Evolutionary conservation across 1,139 yeast genomes (phyloP), one percentile per base, ranked within the genome.

Genomic region (Waltiozyma sp.): DNA sequence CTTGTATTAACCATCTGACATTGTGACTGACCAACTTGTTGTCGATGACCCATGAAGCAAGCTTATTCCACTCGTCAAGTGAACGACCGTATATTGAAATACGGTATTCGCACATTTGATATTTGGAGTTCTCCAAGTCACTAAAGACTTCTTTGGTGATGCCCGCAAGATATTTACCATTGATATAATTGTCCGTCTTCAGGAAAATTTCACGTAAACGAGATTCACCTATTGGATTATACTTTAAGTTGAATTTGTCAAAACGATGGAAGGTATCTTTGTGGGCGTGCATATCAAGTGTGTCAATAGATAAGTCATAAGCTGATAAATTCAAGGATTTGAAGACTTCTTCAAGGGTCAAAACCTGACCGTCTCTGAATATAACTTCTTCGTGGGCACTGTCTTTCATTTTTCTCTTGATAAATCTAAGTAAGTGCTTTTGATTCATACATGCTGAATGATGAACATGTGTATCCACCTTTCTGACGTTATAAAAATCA

Each of bases 391-490:
- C 96, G 53, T 86, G 75, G 1, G 95, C 91, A 58, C 66, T 74
- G 63, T 84, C 77, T 60, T 81, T 77, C 62, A 82, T 74, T 65
- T 91, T 91, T 61, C 88, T 86, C 64, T 93, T 93, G 63, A 93
- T 93, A 62, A 86, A 93, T 55, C 98, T 80, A 52, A 93, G 69
- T 57, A 93, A 69, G 65, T 93, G 98, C 64, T 93, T 93, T 63
- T 93, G 98, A 59, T 93, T 93, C 98, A 91, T 91, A 62, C 96
- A 89, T 9, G 99, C 99, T 14, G 96, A 85, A 62, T 93, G 98
- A 62, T 93, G 99, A 57, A 93, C 95, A 70, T 93, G 99, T 14
- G 98, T 93, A 59, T 93, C 99, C 38, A 93, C 99, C 61, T 93
- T 93, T 69, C 98, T 79, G 41, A 93, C 98, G 58, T 93, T 93